Evolutionary conservation across 148 eudicot species (phyloP), one percentile per base, ranked within the genome.

Genomic region (Diospyros kaki): DNA sequence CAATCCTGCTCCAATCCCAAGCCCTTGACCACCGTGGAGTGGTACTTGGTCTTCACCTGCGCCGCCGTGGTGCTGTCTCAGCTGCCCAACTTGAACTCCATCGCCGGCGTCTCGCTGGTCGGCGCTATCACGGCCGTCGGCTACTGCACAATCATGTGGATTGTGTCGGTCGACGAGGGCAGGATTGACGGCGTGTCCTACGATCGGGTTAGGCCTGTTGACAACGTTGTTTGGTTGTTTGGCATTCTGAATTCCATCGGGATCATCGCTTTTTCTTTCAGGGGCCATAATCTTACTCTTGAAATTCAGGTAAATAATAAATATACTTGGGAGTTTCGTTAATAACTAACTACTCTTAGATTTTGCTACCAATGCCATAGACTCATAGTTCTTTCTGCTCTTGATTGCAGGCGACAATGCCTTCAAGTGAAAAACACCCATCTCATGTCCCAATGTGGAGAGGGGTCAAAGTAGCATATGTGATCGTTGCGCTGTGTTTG

Each of bases 371-470:
- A n/a, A n/a, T n/a, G n/a, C 28, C 28, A 28, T 28, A 28, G 10
- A 45, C 15, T 48, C 11, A 2, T n/a, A 63, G 13, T 38, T 38
- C 39, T 38, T 64, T 64, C 5, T 0, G 1, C 18, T 46, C 17
- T 71, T 54, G 39, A n/a, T 74, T 64, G 77, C 77, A 74, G 77
- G 69, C 77, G 17, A 74, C 77, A 54, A 74, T 74, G 77, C 77
- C 77, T 64, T 74, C 77, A 74, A 74, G 77, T 74, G 70, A 74
- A 66, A 65, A 74, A 53, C 39, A 64, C 6, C 77, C 77, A 64
- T 74, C 77, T 10, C 61, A 54, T 15, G 52, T 74, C 5, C 77
- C 70, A 17, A 74, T 74, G 77, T 74, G 77, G 77, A 74, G 51
- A 64, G 77, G 77, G 15, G 77, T 74, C 53, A 48, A 74, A 53